Evolutionary conservation across 1,139 yeast species (phyloP).

Genomic region (Zhuliangozyma blackwelliae): DNA sequence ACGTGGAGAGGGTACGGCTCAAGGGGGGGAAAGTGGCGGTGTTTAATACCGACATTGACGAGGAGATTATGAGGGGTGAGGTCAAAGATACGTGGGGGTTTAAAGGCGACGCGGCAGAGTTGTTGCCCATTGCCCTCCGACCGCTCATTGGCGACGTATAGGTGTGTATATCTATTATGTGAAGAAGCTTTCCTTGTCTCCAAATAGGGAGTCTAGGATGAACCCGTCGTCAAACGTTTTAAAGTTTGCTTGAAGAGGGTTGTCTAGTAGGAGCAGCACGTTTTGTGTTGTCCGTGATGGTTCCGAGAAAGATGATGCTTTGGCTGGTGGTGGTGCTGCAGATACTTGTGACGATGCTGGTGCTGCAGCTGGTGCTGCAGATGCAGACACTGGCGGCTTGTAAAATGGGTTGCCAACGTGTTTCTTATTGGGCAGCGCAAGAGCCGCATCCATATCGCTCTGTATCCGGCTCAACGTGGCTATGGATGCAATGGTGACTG

Average conservation of each 20-base stretch:
- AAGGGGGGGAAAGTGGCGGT: conserved; percentile 83
- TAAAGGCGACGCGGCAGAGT: conserved; percentile 73
- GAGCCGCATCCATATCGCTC: no score
- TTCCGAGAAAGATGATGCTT: no score
- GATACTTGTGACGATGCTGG: no score
- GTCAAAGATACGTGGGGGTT: conserved; percentile 62
- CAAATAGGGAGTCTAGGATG: conserved; percentile 7
- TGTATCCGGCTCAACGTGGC: conserved; percentile 6
- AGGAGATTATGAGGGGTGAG: conserved; percentile 34
- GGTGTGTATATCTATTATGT: background rate
- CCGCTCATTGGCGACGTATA: conserved; percentile 36
- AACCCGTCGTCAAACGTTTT: conserved; percentile 4
- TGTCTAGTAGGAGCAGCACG: background rate
- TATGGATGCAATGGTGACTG: conserved; percentile 23
- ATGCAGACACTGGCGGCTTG: background rate
- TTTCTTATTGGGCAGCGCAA: background rate
- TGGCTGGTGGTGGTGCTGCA: no score
- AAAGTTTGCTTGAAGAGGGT: conserved; percentile 1
- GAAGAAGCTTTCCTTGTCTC: background rate
- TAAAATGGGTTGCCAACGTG: background rate
- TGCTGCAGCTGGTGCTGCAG: background rate
- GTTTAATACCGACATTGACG: conserved; percentile 66
- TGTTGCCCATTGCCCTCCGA: conserved; percentile 62
- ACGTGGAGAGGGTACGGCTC: conserved; percentile 67
- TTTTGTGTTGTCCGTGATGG: background rate